Conservation (phyloP, 1,284 basidiomycete genomes). For the Schizophyllum commune region DNA sequence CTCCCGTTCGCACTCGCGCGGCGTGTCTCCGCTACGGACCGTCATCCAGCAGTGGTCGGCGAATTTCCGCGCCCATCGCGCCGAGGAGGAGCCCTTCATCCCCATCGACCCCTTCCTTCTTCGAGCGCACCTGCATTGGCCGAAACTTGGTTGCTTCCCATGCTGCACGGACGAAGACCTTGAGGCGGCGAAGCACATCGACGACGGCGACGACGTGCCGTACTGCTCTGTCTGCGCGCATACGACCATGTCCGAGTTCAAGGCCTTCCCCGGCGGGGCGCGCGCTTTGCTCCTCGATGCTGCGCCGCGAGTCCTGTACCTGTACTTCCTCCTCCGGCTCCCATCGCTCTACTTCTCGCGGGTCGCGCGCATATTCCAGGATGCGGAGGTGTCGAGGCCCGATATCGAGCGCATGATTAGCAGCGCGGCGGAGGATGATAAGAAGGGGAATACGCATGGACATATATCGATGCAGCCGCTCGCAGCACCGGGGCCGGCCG, state of each 20-base stretch:
- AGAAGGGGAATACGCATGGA: slow-evolving; percentile 10
- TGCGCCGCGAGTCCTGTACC: slow-evolving; percentile 52
- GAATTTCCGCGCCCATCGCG: slow-evolving; percentile 21
- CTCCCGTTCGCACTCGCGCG: slow-evolving; percentile 30
- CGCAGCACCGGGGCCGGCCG: slow-evolving; percentile 17
- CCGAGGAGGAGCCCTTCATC: slow-evolving; percentile 31
- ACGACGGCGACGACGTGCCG: slow-evolving; percentile 13
- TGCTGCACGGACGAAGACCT: slow-evolving; percentile 6
- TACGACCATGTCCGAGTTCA: slow-evolving; percentile 13
- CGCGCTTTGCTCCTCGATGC: slow-evolving; percentile 37
- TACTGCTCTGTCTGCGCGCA: slow-evolving; percentile 21
- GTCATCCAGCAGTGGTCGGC: slow-evolving; percentile 33
- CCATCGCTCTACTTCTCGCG: slow-evolving; percentile 70
- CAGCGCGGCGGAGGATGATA: slow-evolving; percentile 31
- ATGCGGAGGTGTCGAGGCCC: slow-evolving; percentile 65
- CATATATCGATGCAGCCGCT: slow-evolving; percentile 13
- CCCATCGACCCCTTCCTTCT: slow-evolving; percentile 31
- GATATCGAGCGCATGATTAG: slow-evolving; percentile 61
- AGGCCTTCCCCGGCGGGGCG: slow-evolving; percentile 15
- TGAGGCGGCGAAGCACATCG: slow-evolving; percentile 14
- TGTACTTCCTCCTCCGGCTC: slow-evolving; percentile 57
- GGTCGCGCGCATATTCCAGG: slow-evolving; percentile 62
- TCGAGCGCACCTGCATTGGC: slow-evolving; percentile 18
- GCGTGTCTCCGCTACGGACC: slow-evolving; percentile 30
- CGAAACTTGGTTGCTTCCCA: slow-evolving; percentile 12